Evolutionary conservation across 1,284 basidiomycete genomes (phyloP).

Genomic region (Apiotrichum brassicae): DNA sequence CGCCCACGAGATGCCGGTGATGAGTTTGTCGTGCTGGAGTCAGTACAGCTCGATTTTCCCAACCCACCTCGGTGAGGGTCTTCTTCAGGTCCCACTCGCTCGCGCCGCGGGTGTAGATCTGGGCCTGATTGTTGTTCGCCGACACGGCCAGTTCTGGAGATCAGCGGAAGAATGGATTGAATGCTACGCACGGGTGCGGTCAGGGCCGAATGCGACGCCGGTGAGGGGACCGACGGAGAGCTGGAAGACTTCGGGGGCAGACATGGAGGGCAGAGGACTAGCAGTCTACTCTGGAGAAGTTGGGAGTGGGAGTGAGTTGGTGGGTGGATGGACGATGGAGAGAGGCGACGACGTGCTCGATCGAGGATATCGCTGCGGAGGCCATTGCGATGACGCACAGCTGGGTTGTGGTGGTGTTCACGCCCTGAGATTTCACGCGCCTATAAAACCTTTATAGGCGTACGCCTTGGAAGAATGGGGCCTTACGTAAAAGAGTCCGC

Average conservation of each 20-base stretch:
- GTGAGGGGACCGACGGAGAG: slow-evolving; percentile 79
- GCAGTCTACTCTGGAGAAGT: slow-evolving; percentile 43
- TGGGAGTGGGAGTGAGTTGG: not conserved
- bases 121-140: slow-evolving; percentile 81
- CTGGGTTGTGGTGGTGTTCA: no score
- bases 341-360: no score
- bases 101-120: slow-evolving; percentile 64
- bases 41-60: not conserved
- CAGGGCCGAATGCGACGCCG: slow-evolving; percentile 85
- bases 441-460: no score
- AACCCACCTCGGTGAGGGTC: slow-evolving; percentile 73
- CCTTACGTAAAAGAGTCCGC: no score
- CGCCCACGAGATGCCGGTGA: slow-evolving; percentile 99
- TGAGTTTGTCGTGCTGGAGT: slow-evolving; percentile 87
- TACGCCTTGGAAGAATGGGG: no score
- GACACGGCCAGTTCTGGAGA: slow-evolving; percentile 78
- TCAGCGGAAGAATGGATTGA: not conserved
- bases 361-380: not conserved
- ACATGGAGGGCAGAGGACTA: slow-evolving; percentile 52
- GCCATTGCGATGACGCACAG: slow-evolving; percentile 1
- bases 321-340: not conserved
- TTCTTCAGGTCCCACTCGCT: slow-evolving; percentile 69
- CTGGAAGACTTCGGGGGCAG: slow-evolving; percentile 66
- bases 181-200: slow-evolving; percentile 65
- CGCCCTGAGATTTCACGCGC: no score